Conservation (phyloP, 2,329 filamentous ascomycete species). For the Gliomastix tumulicola region DNA sequence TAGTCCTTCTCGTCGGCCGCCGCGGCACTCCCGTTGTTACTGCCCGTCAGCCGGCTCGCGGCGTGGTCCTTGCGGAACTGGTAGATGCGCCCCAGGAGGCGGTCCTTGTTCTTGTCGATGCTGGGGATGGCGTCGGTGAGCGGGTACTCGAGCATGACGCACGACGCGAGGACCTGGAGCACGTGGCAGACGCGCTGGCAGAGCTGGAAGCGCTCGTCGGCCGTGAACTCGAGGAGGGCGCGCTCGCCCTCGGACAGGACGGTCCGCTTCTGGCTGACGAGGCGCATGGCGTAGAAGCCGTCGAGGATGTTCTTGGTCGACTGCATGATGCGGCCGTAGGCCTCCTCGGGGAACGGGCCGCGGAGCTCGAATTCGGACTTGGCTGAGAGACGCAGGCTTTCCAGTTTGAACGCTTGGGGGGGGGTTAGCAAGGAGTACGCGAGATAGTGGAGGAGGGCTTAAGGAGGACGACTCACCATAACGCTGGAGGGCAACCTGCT, state of each 20-base stretch:
- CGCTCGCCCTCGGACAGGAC: slow-evolving; percentile 73
- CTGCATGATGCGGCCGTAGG: slow-evolving; percentile 67
- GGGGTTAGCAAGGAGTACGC: slow-evolving; percentile 3
- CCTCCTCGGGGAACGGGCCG: slow-evolving; percentile 74
- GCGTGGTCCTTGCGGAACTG: slow-evolving; percentile 70
- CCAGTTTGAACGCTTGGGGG: slow-evolving; percentile 54
- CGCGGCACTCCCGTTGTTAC: slow-evolving; percentile 8
- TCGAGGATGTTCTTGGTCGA: slow-evolving; percentile 82
- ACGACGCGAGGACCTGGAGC: slow-evolving; percentile 78
- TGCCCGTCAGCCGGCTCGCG: slow-evolving; percentile 15
- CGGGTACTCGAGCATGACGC: slow-evolving; percentile 90
- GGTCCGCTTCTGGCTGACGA: slow-evolving; percentile 77
- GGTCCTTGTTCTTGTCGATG: slow-evolving; percentile 72
- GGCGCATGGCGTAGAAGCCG: slow-evolving; percentile 92
- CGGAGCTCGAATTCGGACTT: slow-evolving; percentile 83
- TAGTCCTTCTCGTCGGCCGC: slow-evolving; percentile 71
- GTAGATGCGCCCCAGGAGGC: slow-evolving; percentile 80
- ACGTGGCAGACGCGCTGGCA: slow-evolving; percentile 90
- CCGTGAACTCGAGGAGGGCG: slow-evolving; percentile 72
- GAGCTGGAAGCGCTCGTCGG: slow-evolving; percentile 69
- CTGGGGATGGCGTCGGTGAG: slow-evolving; percentile 83
- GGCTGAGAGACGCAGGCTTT: slow-evolving; percentile 65
- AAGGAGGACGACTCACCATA: slow-evolving; percentile 41
- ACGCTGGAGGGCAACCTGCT: slow-evolving; percentile 80
- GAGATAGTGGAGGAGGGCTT: not conserved